Percentiles rank a stretch among this genome's conserved stretches.
Evolutionary conservation across 2,329 filamentous ascomycete species (phyloP).

Genomic region (Colletotrichum sp.): DNA sequence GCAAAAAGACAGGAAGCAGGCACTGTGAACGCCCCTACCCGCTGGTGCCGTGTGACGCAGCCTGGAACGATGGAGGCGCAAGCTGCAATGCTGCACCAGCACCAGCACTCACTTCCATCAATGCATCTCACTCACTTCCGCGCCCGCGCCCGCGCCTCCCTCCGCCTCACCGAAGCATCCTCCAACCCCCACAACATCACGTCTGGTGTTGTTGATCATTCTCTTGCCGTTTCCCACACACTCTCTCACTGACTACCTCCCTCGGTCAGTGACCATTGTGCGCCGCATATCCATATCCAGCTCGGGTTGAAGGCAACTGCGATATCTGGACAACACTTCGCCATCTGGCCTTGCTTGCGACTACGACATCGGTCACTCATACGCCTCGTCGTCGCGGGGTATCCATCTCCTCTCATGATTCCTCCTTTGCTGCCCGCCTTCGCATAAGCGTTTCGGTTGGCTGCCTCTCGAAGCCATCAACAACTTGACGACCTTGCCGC

Average conservation of each 20-base stretch:
- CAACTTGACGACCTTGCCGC: not conserved
- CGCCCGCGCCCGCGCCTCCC: not conserved
- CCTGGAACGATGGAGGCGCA: slow-evolving; percentile 18
- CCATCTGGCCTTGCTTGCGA: not conserved
- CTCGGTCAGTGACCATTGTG: not conserved
- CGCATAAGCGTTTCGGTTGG: not conserved
- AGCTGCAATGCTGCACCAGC: not conserved
- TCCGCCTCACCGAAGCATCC: not conserved
- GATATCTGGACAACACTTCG: not conserved
- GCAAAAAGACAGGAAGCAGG: not conserved
- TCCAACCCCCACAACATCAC: not conserved
- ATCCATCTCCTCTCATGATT: not conserved
- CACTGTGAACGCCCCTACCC: not conserved
- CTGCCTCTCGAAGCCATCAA: not conserved
- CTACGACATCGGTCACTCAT: not conserved
- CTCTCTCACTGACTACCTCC: not conserved
- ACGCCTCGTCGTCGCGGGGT: not conserved
- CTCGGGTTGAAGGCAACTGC: not conserved
- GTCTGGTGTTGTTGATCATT: not conserved
- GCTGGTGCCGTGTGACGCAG: slow-evolving; percentile 5
- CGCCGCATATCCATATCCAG: not conserved
- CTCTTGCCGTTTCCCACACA: not conserved
- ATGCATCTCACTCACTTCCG: not conserved
- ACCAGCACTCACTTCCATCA: not conserved
- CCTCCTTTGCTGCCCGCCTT: not conserved